Base-by-base conservation (phyloP, 2,329 filamentous ascomycete genomes). In the Fusarium burgessii region DNA sequence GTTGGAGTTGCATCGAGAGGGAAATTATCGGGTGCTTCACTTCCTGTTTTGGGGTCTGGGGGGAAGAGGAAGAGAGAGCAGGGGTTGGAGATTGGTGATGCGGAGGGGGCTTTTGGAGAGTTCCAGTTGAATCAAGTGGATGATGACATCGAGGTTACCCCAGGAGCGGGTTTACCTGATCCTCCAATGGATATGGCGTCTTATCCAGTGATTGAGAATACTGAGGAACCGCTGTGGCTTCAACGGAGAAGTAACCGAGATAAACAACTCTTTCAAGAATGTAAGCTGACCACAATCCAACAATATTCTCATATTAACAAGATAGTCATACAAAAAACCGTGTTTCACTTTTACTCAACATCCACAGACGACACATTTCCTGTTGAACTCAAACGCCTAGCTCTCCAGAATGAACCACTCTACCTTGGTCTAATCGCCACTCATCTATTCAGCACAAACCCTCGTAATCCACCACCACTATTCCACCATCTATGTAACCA, bases 1-100 rank as follows among this genome's bases (percentile, higher is more conserved):
- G 38, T 67, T 15, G 68, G 72, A 0, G 62, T 68, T 23, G 66
- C 72, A 6, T 74, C 71, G 3, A 58, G 69, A 2, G 68, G 72
- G 0, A 51, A 55, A 12, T 50, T 73, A 5, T 54, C 55, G 4
- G 71, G 71, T 7, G 43, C 65, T 6, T 23, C 50, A 10, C n/a
- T 65, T 27, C 70, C 71, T 25, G 59, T 62, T 14, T 3, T 54
- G 6, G 33, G 20, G 1, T 1, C 35, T 7, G 10, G 14, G 4
- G 23, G 1, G 17, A 36, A 5, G 38, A 13, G 4, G 27, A 18
- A 15, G 15, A 36, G 12, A 25, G 14, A 13, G 14, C 13, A 13
- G 10, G n/a, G 8, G 9, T 6, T 13, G 0, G 33, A 32, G 4
- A 35, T 41, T 17, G 20, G 29, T 10, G 33, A 3, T 7, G 18